These are phyloP conservation scores for Talaromyces stipitatus DNA, from an alignment of 495 filamentous ascomycete species.

Conservation along the genomic window DNA sequence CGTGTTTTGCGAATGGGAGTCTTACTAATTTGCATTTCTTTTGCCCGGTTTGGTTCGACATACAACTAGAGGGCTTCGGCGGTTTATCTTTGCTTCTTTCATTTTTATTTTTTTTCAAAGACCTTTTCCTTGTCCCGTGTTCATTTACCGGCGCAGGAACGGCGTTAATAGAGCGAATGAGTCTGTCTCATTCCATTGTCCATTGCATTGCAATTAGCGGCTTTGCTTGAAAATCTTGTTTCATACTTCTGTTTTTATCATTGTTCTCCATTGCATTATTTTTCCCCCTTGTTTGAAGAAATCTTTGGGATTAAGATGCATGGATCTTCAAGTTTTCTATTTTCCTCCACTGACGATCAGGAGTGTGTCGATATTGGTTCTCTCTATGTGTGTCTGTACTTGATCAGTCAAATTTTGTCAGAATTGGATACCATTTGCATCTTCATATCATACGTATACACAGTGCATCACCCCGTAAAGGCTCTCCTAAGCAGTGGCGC, in stretches of 20 bases:
- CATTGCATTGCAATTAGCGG: slow-evolving; percentile 2
- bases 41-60: neutral
- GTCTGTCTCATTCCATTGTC: neutral
- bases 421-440: neutral
- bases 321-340: neutral
- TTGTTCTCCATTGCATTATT: slow-evolving; percentile 11
- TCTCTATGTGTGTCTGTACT: neutral
- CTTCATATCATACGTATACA: neutral
- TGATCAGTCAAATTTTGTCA: neutral
- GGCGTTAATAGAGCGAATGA: slow-evolving; percentile 2
- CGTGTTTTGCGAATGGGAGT: slow-evolving; percentile 95
- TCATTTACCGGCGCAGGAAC: neutral
- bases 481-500: slow-evolving; percentile 71
- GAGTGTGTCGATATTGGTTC: neutral
- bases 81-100: neutral
- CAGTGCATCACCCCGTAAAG: slow-evolving; percentile 29
- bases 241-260: neutral
- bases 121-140: neutral
- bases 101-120: neutral
- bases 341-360: neutral
- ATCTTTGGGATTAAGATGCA: neutral
- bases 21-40: slow-evolving; percentile 17
- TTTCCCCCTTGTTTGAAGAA: slow-evolving; percentile 6
- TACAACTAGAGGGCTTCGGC: neutral
- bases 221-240: neutral